Conservation (phyloP, 1,284 basidiomycete genomes). For the Macrocystidia cucumis region DNA sequence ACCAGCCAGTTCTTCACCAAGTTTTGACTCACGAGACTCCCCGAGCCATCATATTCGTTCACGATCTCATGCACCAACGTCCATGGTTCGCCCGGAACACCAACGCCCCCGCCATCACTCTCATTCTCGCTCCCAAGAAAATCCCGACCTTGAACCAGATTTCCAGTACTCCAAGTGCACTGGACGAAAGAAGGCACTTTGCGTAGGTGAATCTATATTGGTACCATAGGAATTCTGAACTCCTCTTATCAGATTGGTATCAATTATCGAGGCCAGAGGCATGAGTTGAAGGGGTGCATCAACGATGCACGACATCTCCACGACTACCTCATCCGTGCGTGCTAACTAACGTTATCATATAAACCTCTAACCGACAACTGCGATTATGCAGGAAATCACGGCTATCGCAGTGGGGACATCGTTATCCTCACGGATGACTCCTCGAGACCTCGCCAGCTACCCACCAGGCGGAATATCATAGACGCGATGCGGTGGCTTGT, state of each 20-base stretch:
- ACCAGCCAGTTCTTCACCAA: no score
- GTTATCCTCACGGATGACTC: constrained; percentile 73
- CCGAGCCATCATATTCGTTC: no score
- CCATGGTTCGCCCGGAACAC: no score
- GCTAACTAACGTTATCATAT: background rate
- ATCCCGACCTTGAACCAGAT: constrained; percentile 13
- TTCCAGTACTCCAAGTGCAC: constrained; percentile 69
- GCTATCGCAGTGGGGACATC: constrained; percentile 68
- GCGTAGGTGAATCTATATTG: constrained; percentile 35
- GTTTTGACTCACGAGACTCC: no score
- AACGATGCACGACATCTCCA: constrained; percentile 76
- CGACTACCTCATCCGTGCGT: constrained; percentile 62
- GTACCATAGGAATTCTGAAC: constrained; percentile 6
- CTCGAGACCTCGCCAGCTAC: constrained; percentile 48
- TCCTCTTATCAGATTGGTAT: constrained; percentile 54
- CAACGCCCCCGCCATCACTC: no score
- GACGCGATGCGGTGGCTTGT: constrained; percentile 88
- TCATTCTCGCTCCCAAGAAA: no score
- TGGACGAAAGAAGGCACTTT: constrained; percentile 65
- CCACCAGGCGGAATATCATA: constrained; percentile 77
- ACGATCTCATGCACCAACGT: no score
- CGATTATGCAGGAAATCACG: constrained; percentile 38
- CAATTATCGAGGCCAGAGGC: constrained; percentile 64
- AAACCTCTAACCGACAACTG: background rate
- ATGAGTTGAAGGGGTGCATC: constrained; percentile 70